Conservation (phyloP, 2,329 filamentous ascomycete genomes). For the Sarocladium strictum region DNA sequence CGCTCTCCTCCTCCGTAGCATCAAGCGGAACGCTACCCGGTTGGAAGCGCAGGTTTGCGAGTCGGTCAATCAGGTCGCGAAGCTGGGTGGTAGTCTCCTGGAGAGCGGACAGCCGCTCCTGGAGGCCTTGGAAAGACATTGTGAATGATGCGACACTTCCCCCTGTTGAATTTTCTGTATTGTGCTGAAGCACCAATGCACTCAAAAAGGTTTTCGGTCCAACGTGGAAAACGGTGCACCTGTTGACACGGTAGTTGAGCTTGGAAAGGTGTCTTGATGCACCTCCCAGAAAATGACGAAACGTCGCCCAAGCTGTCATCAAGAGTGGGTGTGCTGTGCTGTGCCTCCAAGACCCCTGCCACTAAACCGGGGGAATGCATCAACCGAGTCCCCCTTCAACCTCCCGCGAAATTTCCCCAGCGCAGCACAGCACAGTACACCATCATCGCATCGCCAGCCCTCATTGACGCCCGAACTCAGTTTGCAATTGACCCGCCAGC, state of each 20-base stretch:
- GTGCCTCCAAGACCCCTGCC: not conserved
- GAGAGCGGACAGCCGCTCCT: slow-evolving; percentile 52
- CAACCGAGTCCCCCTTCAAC: slow-evolving; percentile 2
- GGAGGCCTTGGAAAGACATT: slow-evolving; percentile 55
- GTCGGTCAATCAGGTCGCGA: slow-evolving; percentile 51
- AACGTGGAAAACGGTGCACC: too few relatives aligned
- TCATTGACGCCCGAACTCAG: too few relatives aligned
- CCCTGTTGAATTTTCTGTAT: not conserved
- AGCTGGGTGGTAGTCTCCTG: slow-evolving; percentile 58
- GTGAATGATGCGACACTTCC: slow-evolving; percentile 8
- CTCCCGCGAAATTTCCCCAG: slow-evolving; percentile 7
- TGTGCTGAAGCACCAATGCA: too few relatives aligned
- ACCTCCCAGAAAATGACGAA: slow-evolving; percentile 3
- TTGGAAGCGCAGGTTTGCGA: slow-evolving; percentile 52
- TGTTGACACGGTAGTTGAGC: not conserved
- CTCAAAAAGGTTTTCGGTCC: too few relatives aligned
- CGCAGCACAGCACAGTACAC: not conserved
- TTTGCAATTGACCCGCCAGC: too few relatives aligned
- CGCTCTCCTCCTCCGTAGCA: slow-evolving; percentile 40
- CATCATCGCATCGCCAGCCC: not conserved
- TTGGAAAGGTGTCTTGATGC: not conserved
- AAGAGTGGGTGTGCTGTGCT: too few relatives aligned
- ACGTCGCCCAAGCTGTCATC: slow-evolving; percentile 1
- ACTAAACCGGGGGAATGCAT: slow-evolving; percentile 9
- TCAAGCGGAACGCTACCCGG: slow-evolving; percentile 50